Conservation (phyloP, 352 stramenopile genomes). For the Phytopythium ostracodes region DNA sequence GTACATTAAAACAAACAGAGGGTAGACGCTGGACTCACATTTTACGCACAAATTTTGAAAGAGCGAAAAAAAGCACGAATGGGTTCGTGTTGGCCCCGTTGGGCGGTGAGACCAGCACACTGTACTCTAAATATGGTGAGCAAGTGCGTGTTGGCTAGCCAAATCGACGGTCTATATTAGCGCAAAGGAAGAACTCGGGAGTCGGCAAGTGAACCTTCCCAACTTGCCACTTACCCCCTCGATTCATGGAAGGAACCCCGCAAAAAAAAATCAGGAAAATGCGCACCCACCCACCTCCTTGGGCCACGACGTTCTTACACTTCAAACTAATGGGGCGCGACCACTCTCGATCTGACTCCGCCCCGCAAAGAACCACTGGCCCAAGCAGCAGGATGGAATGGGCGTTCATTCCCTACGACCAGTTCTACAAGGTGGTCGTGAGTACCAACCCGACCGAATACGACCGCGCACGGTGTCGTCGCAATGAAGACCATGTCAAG, state of each 20-base stretch:
- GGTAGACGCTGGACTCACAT: no score
- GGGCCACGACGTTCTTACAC: no score
- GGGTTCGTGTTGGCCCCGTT: no score
- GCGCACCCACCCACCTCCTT: not conserved
- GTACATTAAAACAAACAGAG: no score
- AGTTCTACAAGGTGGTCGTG: not conserved
- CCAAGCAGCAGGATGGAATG: conserved; percentile 2
- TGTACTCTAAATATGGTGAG: no score
- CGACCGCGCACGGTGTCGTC: not conserved
- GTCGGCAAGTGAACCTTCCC: not conserved
- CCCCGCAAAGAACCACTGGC: not conserved
- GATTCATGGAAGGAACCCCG: not conserved
- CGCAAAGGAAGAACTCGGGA: not conserved
- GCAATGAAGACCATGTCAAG: not conserved
- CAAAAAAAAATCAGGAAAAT: not conserved
- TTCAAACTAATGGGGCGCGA: not conserved
- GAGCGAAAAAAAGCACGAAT: no score
- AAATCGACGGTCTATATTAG: not conserved
- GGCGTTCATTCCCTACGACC: conserved; percentile 2
- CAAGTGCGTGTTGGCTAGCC: no score
- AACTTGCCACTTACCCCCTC: not conserved
- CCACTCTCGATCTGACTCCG: not conserved
- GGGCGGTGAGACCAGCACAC: no score
- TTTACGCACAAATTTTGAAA: no score
- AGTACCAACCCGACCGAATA: no score